Conservation (phyloP, 2,329 filamentous ascomycete species). For the Colletotrichum sp. region DNA sequence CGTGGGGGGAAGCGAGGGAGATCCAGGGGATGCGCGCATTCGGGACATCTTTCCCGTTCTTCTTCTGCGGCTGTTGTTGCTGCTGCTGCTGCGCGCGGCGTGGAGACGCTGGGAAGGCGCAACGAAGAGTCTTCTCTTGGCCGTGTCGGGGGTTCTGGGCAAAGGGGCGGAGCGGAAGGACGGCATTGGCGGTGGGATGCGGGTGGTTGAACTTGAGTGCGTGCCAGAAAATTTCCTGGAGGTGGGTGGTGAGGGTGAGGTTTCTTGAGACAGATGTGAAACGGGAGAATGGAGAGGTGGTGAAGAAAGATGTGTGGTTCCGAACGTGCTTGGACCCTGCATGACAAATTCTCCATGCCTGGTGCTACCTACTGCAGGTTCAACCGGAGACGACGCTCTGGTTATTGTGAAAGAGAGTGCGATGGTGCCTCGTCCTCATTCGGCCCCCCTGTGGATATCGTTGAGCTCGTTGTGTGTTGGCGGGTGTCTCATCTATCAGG, state of each 20-base stretch:
- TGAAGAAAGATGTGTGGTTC: not conserved
- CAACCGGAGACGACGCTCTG: not conserved
- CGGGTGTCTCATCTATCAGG: constrained; percentile 10
- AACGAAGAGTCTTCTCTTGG: not conserved
- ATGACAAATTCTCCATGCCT: constrained; percentile 17
- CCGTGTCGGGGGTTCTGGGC: not conserved
- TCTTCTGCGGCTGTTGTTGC: not conserved
- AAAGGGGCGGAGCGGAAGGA: not conserved
- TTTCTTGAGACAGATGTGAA: constrained; percentile 22
- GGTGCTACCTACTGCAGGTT: not conserved
- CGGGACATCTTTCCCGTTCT: not conserved
- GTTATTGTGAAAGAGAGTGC: not conserved
- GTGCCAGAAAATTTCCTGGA: not conserved
- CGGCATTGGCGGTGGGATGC: not conserved
- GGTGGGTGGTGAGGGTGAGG: not conserved
- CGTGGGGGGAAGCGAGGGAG: not conserved
- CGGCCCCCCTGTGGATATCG: not conserved
- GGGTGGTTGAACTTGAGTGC: not conserved
- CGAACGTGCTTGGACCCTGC: constrained; percentile 8
- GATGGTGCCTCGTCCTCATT: not conserved
- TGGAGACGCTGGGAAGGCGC: not conserved
- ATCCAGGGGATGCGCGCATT: not conserved
- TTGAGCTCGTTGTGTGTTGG: not conserved
- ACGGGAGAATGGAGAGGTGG: not conserved
- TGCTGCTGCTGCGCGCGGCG: not conserved